A percentile compares a stretch with the other conserved stretches of the same genome.
These are phyloP conservation scores for Populus trichocarpa DNA, from an alignment of 441 rosid genomes.

Conservation along the genomic window DNA sequence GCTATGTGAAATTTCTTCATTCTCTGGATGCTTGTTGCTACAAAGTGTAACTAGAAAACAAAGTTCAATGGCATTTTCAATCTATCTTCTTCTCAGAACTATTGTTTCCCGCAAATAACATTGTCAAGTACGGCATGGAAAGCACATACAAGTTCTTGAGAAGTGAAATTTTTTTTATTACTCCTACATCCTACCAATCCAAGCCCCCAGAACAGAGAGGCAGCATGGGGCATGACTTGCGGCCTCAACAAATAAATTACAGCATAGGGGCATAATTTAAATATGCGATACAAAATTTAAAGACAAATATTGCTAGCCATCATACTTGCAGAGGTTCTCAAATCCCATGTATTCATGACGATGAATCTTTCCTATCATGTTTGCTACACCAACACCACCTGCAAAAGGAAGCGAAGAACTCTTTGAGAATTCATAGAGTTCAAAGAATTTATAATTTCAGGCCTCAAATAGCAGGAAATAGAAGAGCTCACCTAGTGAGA, in stretches of 20 bases:
- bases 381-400: constrained; percentile 53
- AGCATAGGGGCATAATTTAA: background rate
- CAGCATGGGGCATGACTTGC: background rate
- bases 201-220: background rate
- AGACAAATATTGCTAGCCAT: constrained; percentile 5
- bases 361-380: constrained; percentile 42
- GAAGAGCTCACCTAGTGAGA: constrained; percentile 48
- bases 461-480: background rate
- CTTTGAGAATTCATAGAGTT: background rate
- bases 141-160: background rate
- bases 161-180: background rate
- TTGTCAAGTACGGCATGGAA: background rate
- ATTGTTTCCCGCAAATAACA: background rate
- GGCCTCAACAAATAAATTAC: constrained; percentile 1
- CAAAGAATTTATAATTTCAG: background rate
- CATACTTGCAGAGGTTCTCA: constrained; percentile 51
- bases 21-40: background rate
- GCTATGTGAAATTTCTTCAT: background rate
- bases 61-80: background rate
- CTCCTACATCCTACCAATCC: background rate
- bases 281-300: background rate
- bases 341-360: constrained; percentile 54
- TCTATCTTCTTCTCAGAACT: background rate
- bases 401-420: background rate
- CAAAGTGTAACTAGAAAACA: background rate